These are phyloP conservation scores for Smittium mucronatum DNA, from an alignment of 371 early-diverging fungal genomes.

Conservation along the genomic window DNA sequence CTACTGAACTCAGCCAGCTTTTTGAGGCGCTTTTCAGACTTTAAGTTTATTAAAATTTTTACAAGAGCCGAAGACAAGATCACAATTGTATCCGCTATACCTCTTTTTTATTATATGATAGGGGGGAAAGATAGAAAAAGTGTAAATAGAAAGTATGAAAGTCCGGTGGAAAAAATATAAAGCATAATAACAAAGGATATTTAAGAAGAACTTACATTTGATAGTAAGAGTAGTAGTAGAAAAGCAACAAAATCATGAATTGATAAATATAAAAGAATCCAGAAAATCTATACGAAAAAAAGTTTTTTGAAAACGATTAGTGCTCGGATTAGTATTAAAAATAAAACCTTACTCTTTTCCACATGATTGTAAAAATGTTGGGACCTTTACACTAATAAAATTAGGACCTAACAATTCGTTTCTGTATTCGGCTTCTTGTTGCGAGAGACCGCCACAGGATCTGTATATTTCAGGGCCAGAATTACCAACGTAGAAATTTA, in stretches of 20 bases:
- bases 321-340: no score
- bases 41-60: conserved; percentile 50
- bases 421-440: conserved; percentile 41
- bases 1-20: conserved; percentile 46
- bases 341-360: conserved; percentile 38
- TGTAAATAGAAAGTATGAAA: conserved; percentile 19
- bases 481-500: conserved; percentile 39
- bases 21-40: conserved; percentile 53
- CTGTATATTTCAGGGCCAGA: conserved; percentile 38
- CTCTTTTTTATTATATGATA: conserved; percentile 65
- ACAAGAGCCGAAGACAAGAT: conserved; percentile 55
- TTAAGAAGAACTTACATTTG: conserved; percentile 50
- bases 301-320: no score
- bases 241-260: conserved; percentile 54
- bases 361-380: conserved; percentile 40
- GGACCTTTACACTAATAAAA: conserved; percentile 49
- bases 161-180: no score
- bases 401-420: conserved; percentile 54
- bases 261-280: conserved; percentile 68
- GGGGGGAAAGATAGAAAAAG: conserved; percentile 47
- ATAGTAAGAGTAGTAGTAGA: conserved; percentile 64
- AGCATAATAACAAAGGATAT: no score
- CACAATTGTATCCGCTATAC: conserved; percentile 53
- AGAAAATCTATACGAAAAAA: conserved; percentile 37
- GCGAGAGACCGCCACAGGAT: conserved; percentile 37